These are phyloP conservation scores for Phoma sp. DNA, from an alignment of 2,329 filamentous ascomycete species.

Conservation along the genomic window DNA sequence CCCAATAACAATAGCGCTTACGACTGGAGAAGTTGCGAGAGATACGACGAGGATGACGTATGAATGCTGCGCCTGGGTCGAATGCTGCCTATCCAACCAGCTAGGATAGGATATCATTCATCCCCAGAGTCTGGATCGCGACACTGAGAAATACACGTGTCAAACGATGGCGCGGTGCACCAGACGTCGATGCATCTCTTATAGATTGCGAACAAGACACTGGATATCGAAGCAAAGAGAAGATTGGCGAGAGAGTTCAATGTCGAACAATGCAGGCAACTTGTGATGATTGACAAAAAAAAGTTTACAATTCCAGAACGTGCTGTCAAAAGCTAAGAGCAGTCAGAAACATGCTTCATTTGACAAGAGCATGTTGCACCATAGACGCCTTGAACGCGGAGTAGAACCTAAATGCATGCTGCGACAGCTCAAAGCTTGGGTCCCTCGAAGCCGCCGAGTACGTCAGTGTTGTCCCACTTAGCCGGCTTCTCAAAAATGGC, in stretches of 20 bases:
- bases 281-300: background rate
- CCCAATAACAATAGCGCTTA: too few relatives aligned
- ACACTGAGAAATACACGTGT: background rate
- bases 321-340: background rate
- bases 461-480: slow-evolving; percentile 35
- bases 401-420: background rate
- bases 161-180: background rate
- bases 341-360: background rate
- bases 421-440: slow-evolving; percentile 5
- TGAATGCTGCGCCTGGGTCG: background rate
- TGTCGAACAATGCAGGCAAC: background rate
- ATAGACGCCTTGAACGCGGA: slow-evolving; percentile 4
- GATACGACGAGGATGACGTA: slow-evolving; percentile 4
- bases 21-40: background rate
- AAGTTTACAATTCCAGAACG: background rate
- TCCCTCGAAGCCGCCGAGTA: slow-evolving; percentile 32
- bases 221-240: too few relatives aligned
- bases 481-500: slow-evolving; percentile 67
- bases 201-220: too few relatives aligned
- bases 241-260: background rate
- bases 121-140: background rate
- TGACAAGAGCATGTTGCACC: background rate
- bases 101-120: background rate
- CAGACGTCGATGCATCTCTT: background rate
- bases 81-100: background rate